A percentile compares a stretch with the other conserved stretches of the same genome.
Conservation (phyloP, 2,329 filamentous ascomycete genomes). For the Talaromyces sp. region DNA sequence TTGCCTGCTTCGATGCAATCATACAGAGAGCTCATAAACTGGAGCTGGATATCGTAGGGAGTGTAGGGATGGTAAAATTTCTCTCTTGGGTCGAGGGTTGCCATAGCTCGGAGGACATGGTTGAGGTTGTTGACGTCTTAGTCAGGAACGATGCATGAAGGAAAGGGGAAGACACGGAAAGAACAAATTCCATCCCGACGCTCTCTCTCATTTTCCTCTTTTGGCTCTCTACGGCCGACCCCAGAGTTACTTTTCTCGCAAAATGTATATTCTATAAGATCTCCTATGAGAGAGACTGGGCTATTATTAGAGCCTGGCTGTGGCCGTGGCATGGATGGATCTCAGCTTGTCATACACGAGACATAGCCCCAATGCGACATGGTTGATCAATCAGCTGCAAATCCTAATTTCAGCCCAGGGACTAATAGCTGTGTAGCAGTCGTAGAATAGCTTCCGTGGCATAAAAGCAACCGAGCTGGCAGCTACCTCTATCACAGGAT, state of each 20-base stretch:
- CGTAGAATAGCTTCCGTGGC: not conserved
- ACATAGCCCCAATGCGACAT: conserved; percentile 5
- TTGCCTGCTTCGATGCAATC: conserved; percentile 74
- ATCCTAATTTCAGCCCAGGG: not conserved
- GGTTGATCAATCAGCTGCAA: not conserved
- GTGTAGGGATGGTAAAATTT: conserved; percentile 85
- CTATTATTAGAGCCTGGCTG: conserved; percentile 1
- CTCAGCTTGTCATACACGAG: not conserved
- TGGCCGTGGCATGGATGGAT: not conserved
- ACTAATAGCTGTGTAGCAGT: not conserved
- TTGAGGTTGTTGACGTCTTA: not conserved
- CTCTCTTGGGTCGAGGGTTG: conserved; percentile 29
- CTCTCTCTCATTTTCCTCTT: not conserved
- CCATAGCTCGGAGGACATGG: conserved; percentile 31
- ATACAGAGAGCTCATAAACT: conserved; percentile 86
- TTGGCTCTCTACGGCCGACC: not conserved
- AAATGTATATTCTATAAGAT: not conserved
- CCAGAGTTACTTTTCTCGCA: not conserved
- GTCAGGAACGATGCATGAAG: not conserved
- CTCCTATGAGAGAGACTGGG: not conserved
- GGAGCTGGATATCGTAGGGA: conserved; percentile 81
- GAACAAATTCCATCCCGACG: conserved; percentile 11
- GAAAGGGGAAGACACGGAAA: not conserved
- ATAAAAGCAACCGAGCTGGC: not conserved
- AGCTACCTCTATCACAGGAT: not conserved